phyloP scores from a whole-genome alignment of 2,329 filamentous ascomycete genomes.

The Neopestalotiopsis clavispora region DNA sequence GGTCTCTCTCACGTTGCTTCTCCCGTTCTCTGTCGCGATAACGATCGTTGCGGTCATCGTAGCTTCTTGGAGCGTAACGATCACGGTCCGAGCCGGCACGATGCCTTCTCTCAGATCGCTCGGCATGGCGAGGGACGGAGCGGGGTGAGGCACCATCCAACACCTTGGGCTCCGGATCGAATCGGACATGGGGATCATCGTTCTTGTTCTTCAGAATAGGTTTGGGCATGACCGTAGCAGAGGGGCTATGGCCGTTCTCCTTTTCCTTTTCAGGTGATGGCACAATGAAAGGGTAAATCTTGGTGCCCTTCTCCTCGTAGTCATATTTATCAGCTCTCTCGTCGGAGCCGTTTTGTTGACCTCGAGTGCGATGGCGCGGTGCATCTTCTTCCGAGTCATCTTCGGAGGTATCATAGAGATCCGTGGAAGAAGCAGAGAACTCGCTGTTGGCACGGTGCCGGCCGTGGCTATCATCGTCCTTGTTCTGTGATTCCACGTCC shows the following conservation, averaged over 20 bases:
- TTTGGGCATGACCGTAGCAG: slow-evolving; percentile 51
- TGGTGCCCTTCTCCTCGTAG: slow-evolving; percentile 35
- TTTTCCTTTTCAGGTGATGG: slow-evolving; percentile 34
- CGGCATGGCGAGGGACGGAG: slow-evolving; percentile 37
- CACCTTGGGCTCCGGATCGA: slow-evolving; percentile 48
- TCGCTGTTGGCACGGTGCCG: slow-evolving; percentile 28
- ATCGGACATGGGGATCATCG: slow-evolving; percentile 58
- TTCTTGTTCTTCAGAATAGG: slow-evolving; percentile 67
- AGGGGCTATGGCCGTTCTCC: slow-evolving; percentile 33
- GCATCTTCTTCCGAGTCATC: slow-evolving; percentile 22
- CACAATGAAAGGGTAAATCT: slow-evolving; percentile 47
- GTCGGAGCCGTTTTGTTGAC: slow-evolving; percentile 19
- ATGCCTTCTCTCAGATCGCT: slow-evolving; percentile 27
- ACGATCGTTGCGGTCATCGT: slow-evolving; percentile 28
- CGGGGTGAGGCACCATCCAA: slow-evolving; percentile 44
- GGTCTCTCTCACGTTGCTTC: slow-evolving; percentile 39
- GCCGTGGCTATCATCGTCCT: slow-evolving; percentile 20
- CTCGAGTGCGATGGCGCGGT: neutral
- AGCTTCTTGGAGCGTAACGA: slow-evolving; percentile 23
- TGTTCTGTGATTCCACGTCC: slow-evolving; percentile 27
- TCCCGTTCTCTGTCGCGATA: slow-evolving; percentile 28
- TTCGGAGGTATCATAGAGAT: slow-evolving; percentile 34
- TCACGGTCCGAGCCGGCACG: slow-evolving; percentile 33
- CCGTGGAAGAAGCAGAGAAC: slow-evolving; percentile 26
- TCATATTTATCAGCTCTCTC: slow-evolving; percentile 24